phyloP scores from a whole-genome alignment of 805 yeast genomes.

The Zygosaccharomyces bailii region DNA sequence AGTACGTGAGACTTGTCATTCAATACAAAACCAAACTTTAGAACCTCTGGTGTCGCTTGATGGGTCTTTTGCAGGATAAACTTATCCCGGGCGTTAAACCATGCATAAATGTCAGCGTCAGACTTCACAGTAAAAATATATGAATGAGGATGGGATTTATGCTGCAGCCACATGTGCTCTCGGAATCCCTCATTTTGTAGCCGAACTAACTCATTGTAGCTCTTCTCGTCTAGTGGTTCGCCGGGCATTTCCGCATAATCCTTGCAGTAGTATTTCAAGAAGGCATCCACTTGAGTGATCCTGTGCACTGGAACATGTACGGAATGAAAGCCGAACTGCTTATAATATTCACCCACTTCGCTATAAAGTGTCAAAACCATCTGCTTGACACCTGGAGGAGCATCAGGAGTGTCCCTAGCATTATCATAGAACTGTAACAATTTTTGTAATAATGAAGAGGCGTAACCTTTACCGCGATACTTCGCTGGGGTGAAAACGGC shows the following conservation, averaged over 20 bases:
- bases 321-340: constrained; percentile 56
- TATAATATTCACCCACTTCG: constrained; percentile 67
- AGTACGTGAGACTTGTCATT: constrained; percentile 37
- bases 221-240: constrained; percentile 32
- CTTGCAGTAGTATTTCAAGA: constrained; percentile 19
- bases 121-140: constrained; percentile 38
- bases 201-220: constrained; percentile 33
- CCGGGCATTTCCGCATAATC: constrained; percentile 13
- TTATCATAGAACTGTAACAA: constrained; percentile 38
- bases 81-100: constrained; percentile 43
- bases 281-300: constrained; percentile 26
- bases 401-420: constrained; percentile 18
- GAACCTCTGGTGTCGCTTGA: constrained; percentile 9
- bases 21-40: constrained; percentile 34
- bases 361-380: constrained; percentile 55
- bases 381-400: constrained; percentile 31
- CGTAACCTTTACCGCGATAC: constrained; percentile 55
- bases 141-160: constrained; percentile 21
- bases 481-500: constrained; percentile 53
- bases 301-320: constrained; percentile 39
- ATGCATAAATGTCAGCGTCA: constrained; percentile 37
- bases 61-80: constrained; percentile 31
- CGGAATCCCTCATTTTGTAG: constrained; percentile 26
- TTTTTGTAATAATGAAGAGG: constrained; percentile 43
- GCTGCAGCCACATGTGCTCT: constrained; percentile 20